Percentiles rank a stretch among this genome's conserved stretches.
phyloP scores from a whole-genome alignment of 305 asterid species.

The Fraxinus albicans region DNA sequence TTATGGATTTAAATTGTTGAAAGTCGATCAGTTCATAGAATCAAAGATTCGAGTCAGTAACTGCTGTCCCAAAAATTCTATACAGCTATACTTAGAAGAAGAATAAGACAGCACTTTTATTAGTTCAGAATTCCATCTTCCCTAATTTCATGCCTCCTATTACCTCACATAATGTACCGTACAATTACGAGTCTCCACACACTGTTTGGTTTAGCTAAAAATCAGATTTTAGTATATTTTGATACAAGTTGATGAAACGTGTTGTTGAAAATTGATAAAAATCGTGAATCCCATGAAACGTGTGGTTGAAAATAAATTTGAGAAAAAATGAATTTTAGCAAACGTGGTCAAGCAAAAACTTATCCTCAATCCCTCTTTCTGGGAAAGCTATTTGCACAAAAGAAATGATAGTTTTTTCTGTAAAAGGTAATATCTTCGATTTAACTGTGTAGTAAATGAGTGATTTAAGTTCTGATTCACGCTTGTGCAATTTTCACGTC shows the following conservation, averaged over 20 bases:
- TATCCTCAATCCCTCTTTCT: neutral
- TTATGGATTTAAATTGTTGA: neutral
- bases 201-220: too few relatives aligned
- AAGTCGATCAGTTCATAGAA: neutral
- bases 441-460: neutral
- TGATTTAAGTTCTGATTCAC: neutral
- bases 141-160: neutral
- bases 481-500: neutral
- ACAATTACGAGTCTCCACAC: neutral
- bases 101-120: neutral
- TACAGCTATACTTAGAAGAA: neutral
- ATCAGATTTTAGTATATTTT: too few relatives aligned
- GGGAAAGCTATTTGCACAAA: neutral
- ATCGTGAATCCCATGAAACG: too few relatives aligned
- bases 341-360: too few relatives aligned
- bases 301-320: too few relatives aligned
- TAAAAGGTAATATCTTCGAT: neutral
- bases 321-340: too few relatives aligned
- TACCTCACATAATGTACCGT: neutral
- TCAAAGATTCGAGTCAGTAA: neutral
- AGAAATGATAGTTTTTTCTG: neutral
- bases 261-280: too few relatives aligned
- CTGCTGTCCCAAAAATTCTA: neutral
- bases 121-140: neutral
- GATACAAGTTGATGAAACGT: too few relatives aligned